A percentile compares a stretch with the other conserved stretches of the same genome.
These are phyloP conservation scores for Lotus japonicus DNA, from an alignment of 306 rosid species.

Conservation along the genomic window DNA sequence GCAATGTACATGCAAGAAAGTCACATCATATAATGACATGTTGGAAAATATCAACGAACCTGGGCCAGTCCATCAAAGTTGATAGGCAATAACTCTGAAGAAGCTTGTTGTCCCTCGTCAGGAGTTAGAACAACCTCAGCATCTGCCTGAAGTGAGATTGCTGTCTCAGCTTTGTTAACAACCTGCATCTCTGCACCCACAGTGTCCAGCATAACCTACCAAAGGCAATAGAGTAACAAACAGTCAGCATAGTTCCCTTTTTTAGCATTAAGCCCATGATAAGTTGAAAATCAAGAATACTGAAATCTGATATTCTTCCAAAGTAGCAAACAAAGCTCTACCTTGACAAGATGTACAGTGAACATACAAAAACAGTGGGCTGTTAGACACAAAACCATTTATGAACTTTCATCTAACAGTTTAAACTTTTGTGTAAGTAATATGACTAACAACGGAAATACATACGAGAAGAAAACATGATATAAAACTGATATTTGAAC, in stretches of 20 bases:
- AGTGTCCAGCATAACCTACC: slow-evolving; percentile 82
- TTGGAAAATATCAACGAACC: slow-evolving; percentile 35
- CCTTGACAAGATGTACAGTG: background rate
- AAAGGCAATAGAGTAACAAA: slow-evolving; percentile 3
- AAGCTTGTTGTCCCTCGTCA: slow-evolving; percentile 57
- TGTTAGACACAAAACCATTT: background rate
- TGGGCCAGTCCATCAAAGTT: slow-evolving; percentile 76
- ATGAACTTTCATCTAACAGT: background rate
- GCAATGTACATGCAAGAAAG: background rate
- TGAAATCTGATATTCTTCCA: background rate
- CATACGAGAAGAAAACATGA: too few species aligned
- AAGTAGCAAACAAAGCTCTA: background rate
- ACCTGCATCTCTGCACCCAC: slow-evolving; percentile 91
- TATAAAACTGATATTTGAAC: too few species aligned
- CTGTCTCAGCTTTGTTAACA: slow-evolving; percentile 49
- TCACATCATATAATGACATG: background rate
- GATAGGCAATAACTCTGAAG: slow-evolving; percentile 79
- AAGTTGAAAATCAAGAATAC: background rate
- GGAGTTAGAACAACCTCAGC: slow-evolving; percentile 73
- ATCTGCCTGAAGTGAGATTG: slow-evolving; percentile 52
- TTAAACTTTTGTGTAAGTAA: background rate
- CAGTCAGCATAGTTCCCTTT: background rate
- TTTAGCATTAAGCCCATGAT: background rate
- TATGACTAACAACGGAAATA: too few species aligned
- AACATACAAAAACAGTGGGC: background rate